Evolutionary conservation across 345 rosid genomes (phyloP).

Genomic region (Salix viminalis): DNA sequence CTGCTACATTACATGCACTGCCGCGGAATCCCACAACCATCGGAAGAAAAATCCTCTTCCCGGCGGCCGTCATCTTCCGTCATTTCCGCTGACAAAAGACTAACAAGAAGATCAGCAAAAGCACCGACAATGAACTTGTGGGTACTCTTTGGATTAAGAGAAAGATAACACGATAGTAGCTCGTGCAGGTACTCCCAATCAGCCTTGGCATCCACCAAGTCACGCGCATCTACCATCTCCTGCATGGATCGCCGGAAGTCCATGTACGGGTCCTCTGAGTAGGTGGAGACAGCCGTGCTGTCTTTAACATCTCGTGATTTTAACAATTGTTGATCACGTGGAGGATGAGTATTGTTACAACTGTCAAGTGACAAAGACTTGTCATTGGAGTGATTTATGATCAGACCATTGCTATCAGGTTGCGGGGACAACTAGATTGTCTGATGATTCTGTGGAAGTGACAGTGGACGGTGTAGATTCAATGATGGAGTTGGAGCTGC

Average conservation of each 20-base stretch:
- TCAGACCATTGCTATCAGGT: background rate
- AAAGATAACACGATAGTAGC: slow-evolving; percentile 65
- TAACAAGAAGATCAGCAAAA: slow-evolving; percentile 70
- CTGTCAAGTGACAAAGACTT: background rate
- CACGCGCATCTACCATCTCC: slow-evolving; percentile 88
- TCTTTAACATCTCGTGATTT: slow-evolving; percentile 20
- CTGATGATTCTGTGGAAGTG: slow-evolving; percentile 20
- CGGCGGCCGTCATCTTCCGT: background rate
- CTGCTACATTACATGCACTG: slow-evolving; percentile 11
- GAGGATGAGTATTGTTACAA: background rate
- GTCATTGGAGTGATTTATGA: background rate
- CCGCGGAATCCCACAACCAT: slow-evolving; percentile 5
- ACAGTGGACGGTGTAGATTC: slow-evolving; percentile 43
- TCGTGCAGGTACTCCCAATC: slow-evolving; percentile 76
- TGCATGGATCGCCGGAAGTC: slow-evolving; percentile 92
- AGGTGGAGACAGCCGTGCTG: slow-evolving; percentile 54
- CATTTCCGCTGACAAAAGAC: slow-evolving; percentile 41
- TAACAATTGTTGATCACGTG: background rate
- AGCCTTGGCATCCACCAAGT: slow-evolving; percentile 45
- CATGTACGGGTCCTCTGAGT: slow-evolving; percentile 78
- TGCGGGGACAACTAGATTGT: background rate
- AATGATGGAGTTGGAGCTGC: slow-evolving; percentile 80
- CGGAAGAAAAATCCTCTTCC: background rate
- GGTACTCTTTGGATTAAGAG: slow-evolving; percentile 56
- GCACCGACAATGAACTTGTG: slow-evolving; percentile 73